Base-by-base conservation (phyloP, 768 basidiomycete species). In the Pisolithus microcarpus region DNA sequence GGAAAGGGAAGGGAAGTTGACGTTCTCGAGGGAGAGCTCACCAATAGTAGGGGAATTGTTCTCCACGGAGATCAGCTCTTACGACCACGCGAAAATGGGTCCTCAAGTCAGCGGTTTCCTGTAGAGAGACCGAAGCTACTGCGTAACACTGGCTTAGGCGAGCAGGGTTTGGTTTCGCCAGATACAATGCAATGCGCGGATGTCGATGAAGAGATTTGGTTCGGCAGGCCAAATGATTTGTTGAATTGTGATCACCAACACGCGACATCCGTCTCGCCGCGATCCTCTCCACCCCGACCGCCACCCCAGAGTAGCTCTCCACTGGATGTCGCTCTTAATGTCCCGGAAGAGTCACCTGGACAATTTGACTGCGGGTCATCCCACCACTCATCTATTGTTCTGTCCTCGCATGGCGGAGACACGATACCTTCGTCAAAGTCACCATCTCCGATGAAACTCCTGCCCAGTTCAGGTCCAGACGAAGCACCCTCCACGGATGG, bases 371-470 rank as follows among this genome's bases (percentile, higher is more conserved):
- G 5, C 24, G 28, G 15, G 18, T n/a, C 16, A 15, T 26, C 28
- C 23, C 43, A 44, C 15, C 43, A 13, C 15, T 28, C 43, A 5
- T 26, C 26, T 26, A 44, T 26, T 28, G 13, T 23, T 19, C 40
- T 24, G 10, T 42, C 40, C 5, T 5, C 65, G 58, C 26, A 59
- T 57, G 38, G 49, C 56, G 51, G 61, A 56, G 49, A 58, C 3
- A 74, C 61, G 5, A 72, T 86, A 31, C 82, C 83, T 0, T 87
- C 85, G 1, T 87, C 85, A 7, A 72, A 55, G 9, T 69, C 75
- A 1, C 75, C 75, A 0, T 76, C 74, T 2, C 82, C 80, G 0
- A 74, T 83, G 70, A 80, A 78, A 55, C 61, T 73, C 5, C 65
- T 51, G 4, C 58, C 50, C 30, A 61, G 59, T 46, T 56, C 50